Percentiles rank a stretch among this genome's conserved stretches.
These are phyloP conservation scores for Russula brevipes DNA, from an alignment of 768 basidiomycete genomes.

Conservation along the genomic window DNA sequence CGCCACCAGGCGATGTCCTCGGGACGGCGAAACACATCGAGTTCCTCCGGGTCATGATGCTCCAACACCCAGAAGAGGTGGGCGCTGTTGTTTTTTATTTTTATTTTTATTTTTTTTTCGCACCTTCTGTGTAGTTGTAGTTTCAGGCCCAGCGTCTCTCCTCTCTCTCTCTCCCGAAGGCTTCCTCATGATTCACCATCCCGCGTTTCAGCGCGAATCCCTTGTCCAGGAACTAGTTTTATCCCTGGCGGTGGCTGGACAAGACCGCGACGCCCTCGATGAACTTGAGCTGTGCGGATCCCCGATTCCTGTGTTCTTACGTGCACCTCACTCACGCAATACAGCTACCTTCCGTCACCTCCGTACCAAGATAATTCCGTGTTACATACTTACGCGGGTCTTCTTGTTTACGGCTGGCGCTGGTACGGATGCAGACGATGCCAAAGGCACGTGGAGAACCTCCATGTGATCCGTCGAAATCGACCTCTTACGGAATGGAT, in stretches of 20 bases:
- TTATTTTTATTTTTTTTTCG: background rate
- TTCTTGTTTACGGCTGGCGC: constrained; percentile 65
- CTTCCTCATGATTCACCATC: background rate
- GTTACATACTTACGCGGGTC: constrained; percentile 78
- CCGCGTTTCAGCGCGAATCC: constrained; percentile 51
- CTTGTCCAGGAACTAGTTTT: constrained; percentile 75
- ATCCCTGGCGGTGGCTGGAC: constrained; percentile 51
- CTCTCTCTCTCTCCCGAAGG: background rate
- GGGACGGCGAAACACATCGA: constrained; percentile 41
- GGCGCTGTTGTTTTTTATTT: constrained; percentile 24
- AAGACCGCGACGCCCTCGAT: constrained; percentile 67
- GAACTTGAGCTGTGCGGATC: constrained; percentile 70
- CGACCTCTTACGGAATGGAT: background rate
- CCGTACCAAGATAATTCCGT: constrained; percentile 80
- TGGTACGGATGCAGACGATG: constrained; percentile 27
- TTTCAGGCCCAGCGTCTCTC: background rate
- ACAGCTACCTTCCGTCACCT: constrained; percentile 79
- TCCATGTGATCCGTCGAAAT: constrained; percentile 1
- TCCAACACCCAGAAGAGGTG: constrained; percentile 63
- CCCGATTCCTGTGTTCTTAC: constrained; percentile 29
- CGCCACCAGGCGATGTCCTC: background rate
- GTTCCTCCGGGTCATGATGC: constrained; percentile 66
- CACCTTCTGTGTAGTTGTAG: constrained; percentile 14
- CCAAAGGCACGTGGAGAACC: constrained; percentile 11
- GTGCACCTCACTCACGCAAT: constrained; percentile 6